Evolutionary conservation across 2,329 filamentous ascomycete genomes (phyloP).

Genomic region (Fusarium temperatum): DNA sequence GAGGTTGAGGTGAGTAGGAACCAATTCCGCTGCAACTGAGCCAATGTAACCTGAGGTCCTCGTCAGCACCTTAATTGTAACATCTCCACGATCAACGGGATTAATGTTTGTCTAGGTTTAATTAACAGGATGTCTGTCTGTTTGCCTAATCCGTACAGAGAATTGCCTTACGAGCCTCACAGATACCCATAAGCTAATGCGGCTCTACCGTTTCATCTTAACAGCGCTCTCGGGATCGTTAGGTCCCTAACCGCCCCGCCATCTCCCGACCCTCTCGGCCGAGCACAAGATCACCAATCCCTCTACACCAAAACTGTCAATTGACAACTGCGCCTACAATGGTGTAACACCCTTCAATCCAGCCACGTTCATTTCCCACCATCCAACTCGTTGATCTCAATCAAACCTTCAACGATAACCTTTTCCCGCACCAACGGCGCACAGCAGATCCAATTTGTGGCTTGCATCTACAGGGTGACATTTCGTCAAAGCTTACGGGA

Average conservation of each 20-base stretch:
- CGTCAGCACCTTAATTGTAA: fast-evolving
- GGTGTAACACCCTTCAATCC: not conserved
- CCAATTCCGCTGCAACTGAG: fast-evolving
- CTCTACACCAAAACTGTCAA: not conserved
- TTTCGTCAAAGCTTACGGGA: not conserved
- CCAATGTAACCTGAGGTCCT: fast-evolving
- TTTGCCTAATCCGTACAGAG: not conserved
- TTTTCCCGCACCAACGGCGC: not conserved
- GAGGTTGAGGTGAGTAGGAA: not conserved
- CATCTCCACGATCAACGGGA: not conserved
- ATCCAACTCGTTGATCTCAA: not conserved
- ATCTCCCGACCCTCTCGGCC: not conserved
- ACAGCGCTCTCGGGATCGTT: not conserved
- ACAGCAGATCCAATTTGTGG: not conserved
- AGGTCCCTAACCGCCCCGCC: not conserved
- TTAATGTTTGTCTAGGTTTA: fast-evolving
- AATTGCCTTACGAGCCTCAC: not conserved
- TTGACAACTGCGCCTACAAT: not conserved
- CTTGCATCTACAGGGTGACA: not conserved
- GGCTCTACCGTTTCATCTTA: not conserved
- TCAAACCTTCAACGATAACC: not conserved
- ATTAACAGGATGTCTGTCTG: fast-evolving
- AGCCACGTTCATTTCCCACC: not conserved
- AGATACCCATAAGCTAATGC: not conserved
- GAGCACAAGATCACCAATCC: not conserved